phyloP scores from a whole-genome alignment of 352 stramenopile species.

The Globisporangium takayamanum region DNA sequence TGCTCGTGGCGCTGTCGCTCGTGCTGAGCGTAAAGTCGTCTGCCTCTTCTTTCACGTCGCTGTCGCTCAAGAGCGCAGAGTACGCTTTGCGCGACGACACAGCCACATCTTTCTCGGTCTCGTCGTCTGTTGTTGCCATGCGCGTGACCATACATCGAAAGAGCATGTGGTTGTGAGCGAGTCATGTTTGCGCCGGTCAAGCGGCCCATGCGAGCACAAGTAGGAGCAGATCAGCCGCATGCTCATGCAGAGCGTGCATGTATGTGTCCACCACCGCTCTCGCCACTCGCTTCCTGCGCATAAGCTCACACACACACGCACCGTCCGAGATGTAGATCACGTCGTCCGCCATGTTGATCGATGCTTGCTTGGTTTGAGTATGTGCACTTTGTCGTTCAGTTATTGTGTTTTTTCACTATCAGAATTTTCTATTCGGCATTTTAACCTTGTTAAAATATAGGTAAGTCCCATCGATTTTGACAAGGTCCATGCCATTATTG shows the following conservation, averaged over 20 bases:
- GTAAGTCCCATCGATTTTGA: too few species aligned
- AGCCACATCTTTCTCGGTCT: not conserved
- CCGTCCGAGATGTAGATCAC: conserved; percentile 51
- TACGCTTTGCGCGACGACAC: not conserved
- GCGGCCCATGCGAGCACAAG: too few species aligned
- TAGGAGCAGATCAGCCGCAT: too few species aligned
- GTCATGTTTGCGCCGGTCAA: too few species aligned
- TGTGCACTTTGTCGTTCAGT: not conserved
- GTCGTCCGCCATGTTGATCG: conserved; percentile 8
- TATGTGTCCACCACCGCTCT: not conserved
- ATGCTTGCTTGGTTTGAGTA: not conserved
- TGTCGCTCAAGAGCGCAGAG: conserved; percentile 13
- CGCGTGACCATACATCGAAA: too few species aligned
- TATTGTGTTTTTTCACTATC: not conserved
- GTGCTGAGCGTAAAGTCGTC: not conserved
- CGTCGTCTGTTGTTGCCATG: not conserved
- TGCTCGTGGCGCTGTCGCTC: not conserved
- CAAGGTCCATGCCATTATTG: too few species aligned
- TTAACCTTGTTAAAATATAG: too few species aligned
- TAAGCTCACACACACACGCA: conserved; percentile 8
- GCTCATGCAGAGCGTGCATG: not conserved
- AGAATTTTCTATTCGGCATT: too few species aligned
- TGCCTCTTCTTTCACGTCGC: conserved; percentile 22
- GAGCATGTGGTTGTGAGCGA: too few species aligned
- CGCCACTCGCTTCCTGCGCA: not conserved